Evolutionary conservation across 495 filamentous ascomycete genomes (phyloP), one percentile per base, ranked within the genome.

Genomic region (Xylaria palmicola): DNA sequence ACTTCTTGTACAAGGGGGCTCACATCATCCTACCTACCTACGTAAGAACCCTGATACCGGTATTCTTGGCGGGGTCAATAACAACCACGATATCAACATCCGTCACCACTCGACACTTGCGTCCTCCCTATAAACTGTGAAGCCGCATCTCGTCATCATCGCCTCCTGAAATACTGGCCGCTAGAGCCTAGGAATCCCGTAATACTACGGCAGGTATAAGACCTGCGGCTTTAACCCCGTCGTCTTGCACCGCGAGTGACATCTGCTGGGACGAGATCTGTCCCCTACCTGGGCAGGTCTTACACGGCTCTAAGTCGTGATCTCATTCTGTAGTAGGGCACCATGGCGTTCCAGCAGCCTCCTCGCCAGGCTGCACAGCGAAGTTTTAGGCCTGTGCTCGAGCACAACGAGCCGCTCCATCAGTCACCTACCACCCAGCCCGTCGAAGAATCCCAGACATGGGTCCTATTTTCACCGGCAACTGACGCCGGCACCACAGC

Each of bases 391-490:
- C 79, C 81, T 68, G 74, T 79, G n/a, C 63, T 77, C 7, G 72
- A 82, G 12, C 80, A 82, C 57, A 72, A 76, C 13, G 74, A 75
- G 19, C 69, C 76, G 5, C 76, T 77, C 4, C 69, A 77, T 36
- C 74, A 81, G 22, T 76, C 69, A 43, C 73, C 71, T 52, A 70
- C 64, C 61, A 69, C 56, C 63, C 73, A 62, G 32, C 67, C 66
- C 19, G 66, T 82, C 41, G 85, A 88, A 67, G 89, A 96, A 51
- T 85, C 90, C 4, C 87, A 92, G 70, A 93, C 96, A 85, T 98
- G 94, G 95, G 86, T 98, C 44, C 85, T 98, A 64, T 98, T 98
- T 76, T 91, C 91, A 10, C 92, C 92, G 4, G 79, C 83, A 17
- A 85, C 86, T 20, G 77, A 84, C 37, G 85, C 86, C 6, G 81